phyloP scores from a whole-genome alignment of 2,329 filamentous ascomycete species.

The Aspergillus ochraceus region DNA sequence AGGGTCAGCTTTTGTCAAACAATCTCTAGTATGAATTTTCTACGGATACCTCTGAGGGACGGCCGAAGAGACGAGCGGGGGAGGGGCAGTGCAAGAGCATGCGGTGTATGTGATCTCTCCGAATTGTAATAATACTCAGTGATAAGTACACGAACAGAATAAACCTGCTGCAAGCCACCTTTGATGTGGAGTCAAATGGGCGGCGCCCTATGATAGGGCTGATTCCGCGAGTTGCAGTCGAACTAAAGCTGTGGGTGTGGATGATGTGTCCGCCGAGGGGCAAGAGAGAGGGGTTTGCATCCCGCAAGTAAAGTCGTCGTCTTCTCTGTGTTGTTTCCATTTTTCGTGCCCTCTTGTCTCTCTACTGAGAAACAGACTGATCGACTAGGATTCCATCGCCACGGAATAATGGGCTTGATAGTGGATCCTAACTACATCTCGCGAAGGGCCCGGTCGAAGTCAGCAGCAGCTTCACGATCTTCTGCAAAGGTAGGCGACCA shows the following conservation, averaged over 20 bases:
- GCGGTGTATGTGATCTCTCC: no score
- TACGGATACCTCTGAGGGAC: no score
- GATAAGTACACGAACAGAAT: no score
- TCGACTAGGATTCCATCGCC: constrained; percentile 13
- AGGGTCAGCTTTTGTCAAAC: no score
- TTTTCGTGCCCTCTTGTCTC: no score
- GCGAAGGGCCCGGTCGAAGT: constrained; percentile 24
- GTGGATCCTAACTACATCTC: constrained; percentile 29
- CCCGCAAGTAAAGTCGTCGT: no score
- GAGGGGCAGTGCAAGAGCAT: no score
- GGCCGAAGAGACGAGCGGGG: no score
- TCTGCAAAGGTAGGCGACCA: constrained; percentile 50
- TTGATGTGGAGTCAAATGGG: background rate
- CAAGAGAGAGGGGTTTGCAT: background rate
- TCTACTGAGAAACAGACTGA: background rate
- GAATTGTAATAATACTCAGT: no score
- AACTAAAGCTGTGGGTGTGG: no score
- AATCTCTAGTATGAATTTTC: no score
- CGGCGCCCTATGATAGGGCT: background rate
- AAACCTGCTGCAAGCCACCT: background rate
- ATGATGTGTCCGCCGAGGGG: background rate
- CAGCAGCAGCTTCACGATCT: constrained; percentile 45
- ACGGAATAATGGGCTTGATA: constrained; percentile 33
- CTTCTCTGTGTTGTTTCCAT: no score
- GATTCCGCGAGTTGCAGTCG: background rate